Base-by-base conservation (phyloP, 345 rosid genomes). In the Dipteronia dyeriana region DNA sequence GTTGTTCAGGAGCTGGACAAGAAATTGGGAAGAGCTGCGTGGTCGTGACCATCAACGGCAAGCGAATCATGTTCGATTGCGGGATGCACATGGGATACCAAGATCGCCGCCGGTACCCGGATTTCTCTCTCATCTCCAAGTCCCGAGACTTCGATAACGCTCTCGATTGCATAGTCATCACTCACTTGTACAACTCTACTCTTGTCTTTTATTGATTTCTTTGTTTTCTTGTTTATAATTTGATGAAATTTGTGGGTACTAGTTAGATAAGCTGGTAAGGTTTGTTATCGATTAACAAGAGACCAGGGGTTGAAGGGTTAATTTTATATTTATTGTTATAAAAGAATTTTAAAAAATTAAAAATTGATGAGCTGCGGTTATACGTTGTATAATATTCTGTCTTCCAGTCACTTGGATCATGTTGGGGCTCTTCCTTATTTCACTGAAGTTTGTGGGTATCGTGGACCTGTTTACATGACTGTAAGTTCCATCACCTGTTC, bases 21-120 rank as follows among this genome's bases (percentile, higher is more conserved):
- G 98, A 92, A 79, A 91, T 96, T 4, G 98, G 98, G 19, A 96
- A 96, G 90, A 96, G 98, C 89, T 96, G 98, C 67, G 95, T 83
- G 29, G 91, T 96, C n/a, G 99, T 91, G 49, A 81, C 91, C 38
- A 88, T 96, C 84, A 91, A 92, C 12, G 94, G 95, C 38, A 92
- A 92, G 85, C 85, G 82, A 71, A 89, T 94, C 71, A 96, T 96
- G 98, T 96, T 96, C 47, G 99, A 96, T 76, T 96, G 97, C 75
- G 98, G 98, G 71, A 94, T 96, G 99, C 97, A 94, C 79, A 94
- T 96, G 98, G 99, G 97, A 53, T 85, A 87, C 81, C 85, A 83
- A 61, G 99, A 92, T 81, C 91, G 83, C 53, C 91, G 88, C n/a
- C 91, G 97, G 8, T 96, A 84, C 86, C 98, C 98, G 3, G 94